Base-by-base conservation (phyloP, 2,329 filamentous ascomycete species). In the Erysiphe pulchra region DNA sequence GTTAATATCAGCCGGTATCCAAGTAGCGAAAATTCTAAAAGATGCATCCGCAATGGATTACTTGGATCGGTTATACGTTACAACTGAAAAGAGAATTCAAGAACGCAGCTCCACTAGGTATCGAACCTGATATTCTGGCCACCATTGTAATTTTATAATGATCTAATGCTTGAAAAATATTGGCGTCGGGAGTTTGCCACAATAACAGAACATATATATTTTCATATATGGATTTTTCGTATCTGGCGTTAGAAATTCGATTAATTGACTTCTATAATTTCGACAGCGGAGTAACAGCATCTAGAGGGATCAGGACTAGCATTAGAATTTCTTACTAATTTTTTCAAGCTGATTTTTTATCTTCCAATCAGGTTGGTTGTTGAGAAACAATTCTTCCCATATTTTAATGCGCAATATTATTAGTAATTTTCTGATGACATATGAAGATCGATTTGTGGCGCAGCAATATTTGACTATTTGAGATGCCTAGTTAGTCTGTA, bases 1-100 rank as follows among this genome's bases (percentile, higher is more conserved):
- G 63, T 70, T 90, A 51, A 83, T 92, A 56, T 86, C 80, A 50
- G 83, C 83, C 37, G 83, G 83, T 36, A 80, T 84, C 45, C 83
- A 92, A 61, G 83, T 92, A 49, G 80, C 82, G 48, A 87, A 84
- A 61, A 85, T 92, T 50, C 65, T 92, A 49, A 85, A 83, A 64
- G 83, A 92, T 63, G 77, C 80, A 40, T 70, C 71, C 51, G 81
- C 83, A 47, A 87, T 90, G 82, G 74, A 81, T 53, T 82, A 78
- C 58, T 36, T 50, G 18, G 50, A 50, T 39, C 69, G 69, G 59
- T 67, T 92, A 61, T 92, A 92, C 69, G 71, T 81, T 65, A 72
- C 77, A 54, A 90, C 82, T 45, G 83, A 90, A 63, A 71, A 72
- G 59, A 69, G 79, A 61, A 86, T 90, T 54, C 74, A 81, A 56